These are phyloP conservation scores for Arthromyces matolae DNA, from an alignment of 768 basidiomycete genomes.

Conservation along the genomic window DNA sequence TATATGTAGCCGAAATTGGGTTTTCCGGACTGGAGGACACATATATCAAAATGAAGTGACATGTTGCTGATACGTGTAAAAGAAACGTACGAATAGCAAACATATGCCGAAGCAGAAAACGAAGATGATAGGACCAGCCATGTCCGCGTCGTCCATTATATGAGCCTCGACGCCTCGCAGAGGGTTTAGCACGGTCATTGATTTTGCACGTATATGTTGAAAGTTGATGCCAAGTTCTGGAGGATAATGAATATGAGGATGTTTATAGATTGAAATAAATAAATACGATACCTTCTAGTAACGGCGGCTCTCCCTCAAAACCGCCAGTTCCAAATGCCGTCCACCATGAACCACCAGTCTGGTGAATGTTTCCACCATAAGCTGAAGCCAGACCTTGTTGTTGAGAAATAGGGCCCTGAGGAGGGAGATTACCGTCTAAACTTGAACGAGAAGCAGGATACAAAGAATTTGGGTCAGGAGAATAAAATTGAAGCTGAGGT, in stretches of 20 bases:
- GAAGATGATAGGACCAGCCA: constrained; percentile 94
- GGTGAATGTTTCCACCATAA: constrained; percentile 73
- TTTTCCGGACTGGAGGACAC: constrained; percentile 80
- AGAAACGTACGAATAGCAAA: constrained; percentile 83
- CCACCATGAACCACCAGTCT: constrained; percentile 84
- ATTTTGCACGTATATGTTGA: constrained; percentile 90
- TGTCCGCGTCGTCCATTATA: constrained; percentile 99
- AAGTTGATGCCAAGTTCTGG: constrained; percentile 98
- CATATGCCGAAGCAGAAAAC: constrained; percentile 93
- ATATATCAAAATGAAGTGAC: background rate
- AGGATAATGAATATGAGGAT: constrained; percentile 2
- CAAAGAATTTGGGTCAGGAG: constrained; percentile 54
- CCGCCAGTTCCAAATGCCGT: constrained; percentile 95
- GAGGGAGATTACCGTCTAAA: constrained; percentile 62
- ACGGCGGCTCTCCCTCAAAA: constrained; percentile 91
- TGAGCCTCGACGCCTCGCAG: constrained; percentile 76
- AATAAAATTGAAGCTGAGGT: constrained; percentile 74
- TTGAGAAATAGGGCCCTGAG: constrained; percentile 51
- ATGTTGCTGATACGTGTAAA: background rate
- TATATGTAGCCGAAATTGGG: constrained; percentile 99
- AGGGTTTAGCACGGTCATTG: constrained; percentile 93
- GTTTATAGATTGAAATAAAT: background rate
- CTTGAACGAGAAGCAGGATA: constrained; percentile 74
- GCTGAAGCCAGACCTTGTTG: constrained; percentile 41
- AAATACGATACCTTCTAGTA: constrained; percentile 78